Percentiles rank a stretch among this genome's conserved stretches.
Evolutionary conservation across 2,329 filamentous ascomycete genomes (phyloP).

Genomic region (Aureobasidium sp.): DNA sequence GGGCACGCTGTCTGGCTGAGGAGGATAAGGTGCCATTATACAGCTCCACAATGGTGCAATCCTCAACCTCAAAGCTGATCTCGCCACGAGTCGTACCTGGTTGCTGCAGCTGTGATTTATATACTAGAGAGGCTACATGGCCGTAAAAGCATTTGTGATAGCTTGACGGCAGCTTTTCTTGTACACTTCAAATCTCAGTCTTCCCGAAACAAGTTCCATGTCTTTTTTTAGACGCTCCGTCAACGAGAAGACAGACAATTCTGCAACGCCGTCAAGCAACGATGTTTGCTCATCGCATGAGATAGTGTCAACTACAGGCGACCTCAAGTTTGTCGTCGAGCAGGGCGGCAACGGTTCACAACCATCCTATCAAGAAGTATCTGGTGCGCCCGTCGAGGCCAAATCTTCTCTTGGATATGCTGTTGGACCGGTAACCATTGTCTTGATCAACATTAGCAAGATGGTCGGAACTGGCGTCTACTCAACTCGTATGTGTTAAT

Average conservation of each 20-base stretch:
- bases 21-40: not conserved
- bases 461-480: constrained; percentile 59
- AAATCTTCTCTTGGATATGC: constrained; percentile 52
- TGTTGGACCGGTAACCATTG: constrained; percentile 47
- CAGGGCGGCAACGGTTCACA: constrained; percentile 43
- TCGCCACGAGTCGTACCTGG: not conserved
- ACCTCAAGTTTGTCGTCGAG: constrained; percentile 36
- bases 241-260: not conserved
- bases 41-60: constrained; percentile 4
- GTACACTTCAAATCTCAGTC: not conserved
- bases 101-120: not conserved
- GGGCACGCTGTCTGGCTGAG: not conserved
- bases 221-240: not conserved
- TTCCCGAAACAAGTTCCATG: not conserved
- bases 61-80: not conserved
- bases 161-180: not conserved
- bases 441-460: constrained; percentile 54
- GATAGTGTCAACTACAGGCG: constrained; percentile 27
- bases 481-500: constrained; percentile 48
- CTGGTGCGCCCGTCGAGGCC: constrained; percentile 53
- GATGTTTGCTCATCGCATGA: constrained; percentile 1
- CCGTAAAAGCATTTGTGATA: too few species aligned
- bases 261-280: not conserved
- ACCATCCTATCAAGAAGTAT: constrained; percentile 51
- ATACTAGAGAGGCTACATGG: not conserved